phyloP scores from a whole-genome alignment of 2,329 filamentous ascomycete genomes.

The Ramichloridium luteum region DNA sequence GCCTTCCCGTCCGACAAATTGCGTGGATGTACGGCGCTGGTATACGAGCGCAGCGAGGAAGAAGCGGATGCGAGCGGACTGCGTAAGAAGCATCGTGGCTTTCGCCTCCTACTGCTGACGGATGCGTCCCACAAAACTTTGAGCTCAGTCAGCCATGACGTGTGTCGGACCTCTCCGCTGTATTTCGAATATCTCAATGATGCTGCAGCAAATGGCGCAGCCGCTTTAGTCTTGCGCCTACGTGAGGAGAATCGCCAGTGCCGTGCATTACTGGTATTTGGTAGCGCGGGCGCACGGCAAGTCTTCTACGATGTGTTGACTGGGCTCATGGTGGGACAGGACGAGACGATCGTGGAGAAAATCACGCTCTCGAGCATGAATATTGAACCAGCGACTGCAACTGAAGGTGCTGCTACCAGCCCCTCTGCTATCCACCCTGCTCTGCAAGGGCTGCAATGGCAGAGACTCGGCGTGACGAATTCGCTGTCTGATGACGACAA shows the following conservation, averaged over 20 bases:
- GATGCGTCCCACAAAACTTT: slow-evolving; percentile 65
- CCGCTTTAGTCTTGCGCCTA: slow-evolving; percentile 59
- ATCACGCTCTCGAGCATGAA: slow-evolving; percentile 53
- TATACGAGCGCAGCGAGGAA: slow-evolving; percentile 61
- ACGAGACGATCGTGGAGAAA: slow-evolving; percentile 60
- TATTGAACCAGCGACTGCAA: slow-evolving; percentile 45
- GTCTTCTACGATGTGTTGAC: slow-evolving; percentile 61
- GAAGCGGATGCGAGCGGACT: slow-evolving; percentile 61
- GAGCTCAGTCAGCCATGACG: slow-evolving; percentile 60
- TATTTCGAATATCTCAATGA: slow-evolving; percentile 60
- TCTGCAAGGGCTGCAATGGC: slow-evolving; percentile 45
- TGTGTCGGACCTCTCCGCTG: slow-evolving; percentile 54
- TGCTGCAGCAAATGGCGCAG: slow-evolving; percentile 48
- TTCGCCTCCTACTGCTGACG: slow-evolving; percentile 65
- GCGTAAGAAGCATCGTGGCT: slow-evolving; percentile 64
- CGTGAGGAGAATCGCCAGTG: slow-evolving; percentile 54
- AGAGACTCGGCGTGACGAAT: slow-evolving; percentile 60
- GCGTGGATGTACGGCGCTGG: slow-evolving; percentile 54
- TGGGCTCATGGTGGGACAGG: slow-evolving; percentile 54
- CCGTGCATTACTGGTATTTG: slow-evolving; percentile 66
- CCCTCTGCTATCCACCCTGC: slow-evolving; percentile 30
- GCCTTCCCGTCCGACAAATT: slow-evolving; percentile 66
- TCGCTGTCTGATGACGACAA: slow-evolving; percentile 45
- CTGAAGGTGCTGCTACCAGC: slow-evolving; percentile 30
- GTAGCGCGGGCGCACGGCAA: slow-evolving; percentile 57